Evolutionary conservation across 2,329 filamentous ascomycete genomes (phyloP).

Genomic region (Monilinia fructigena): DNA sequence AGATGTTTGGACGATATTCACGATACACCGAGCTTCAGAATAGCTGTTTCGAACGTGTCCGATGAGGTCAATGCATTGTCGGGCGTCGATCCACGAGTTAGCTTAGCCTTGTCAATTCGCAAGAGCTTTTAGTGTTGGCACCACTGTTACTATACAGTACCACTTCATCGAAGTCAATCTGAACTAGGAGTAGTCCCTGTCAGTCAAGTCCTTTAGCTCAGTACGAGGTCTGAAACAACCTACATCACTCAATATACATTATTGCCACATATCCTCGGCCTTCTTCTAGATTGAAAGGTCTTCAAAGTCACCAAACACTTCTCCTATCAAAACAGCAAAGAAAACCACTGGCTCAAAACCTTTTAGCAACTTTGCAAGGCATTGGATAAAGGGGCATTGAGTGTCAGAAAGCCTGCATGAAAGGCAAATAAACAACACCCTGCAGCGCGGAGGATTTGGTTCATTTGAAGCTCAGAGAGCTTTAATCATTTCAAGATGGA

Average conservation of each 20-base stretch:
- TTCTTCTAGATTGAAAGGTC: slow-evolving; percentile 28
- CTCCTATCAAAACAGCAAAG: slow-evolving; percentile 20
- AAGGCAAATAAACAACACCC: slow-evolving; percentile 11
- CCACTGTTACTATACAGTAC: slow-evolving; percentile 34
- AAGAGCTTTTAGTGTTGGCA: slow-evolving; percentile 32
- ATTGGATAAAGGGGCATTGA: slow-evolving; percentile 10
- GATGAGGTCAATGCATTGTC: slow-evolving; percentile 41
- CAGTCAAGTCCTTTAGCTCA: slow-evolving; percentile 33
- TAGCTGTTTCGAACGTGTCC: slow-evolving; percentile 39
- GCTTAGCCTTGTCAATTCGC: slow-evolving; percentile 31
- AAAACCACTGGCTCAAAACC: neutral
- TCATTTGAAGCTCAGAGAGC: slow-evolving; percentile 3
- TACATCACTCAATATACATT: slow-evolving; percentile 31
- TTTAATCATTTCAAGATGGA: slow-evolving; percentile 36
- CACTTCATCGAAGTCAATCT: slow-evolving; percentile 35
- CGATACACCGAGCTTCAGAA: slow-evolving; percentile 37
- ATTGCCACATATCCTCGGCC: slow-evolving; percentile 16
- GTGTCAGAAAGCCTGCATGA: slow-evolving; percentile 5
- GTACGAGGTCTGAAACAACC: slow-evolving; percentile 36
- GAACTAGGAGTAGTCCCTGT: slow-evolving; percentile 29
- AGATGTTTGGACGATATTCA: slow-evolving; percentile 36
- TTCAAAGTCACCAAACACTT: slow-evolving; percentile 16
- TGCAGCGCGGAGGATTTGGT: slow-evolving; percentile 18
- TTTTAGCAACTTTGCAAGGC: slow-evolving; percentile 8
- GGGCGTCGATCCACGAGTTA: slow-evolving; percentile 35